These are phyloP conservation scores for Vaccinium vitisidaea DNA, from an alignment of 148 eudicot genomes.

Conservation along the genomic window DNA sequence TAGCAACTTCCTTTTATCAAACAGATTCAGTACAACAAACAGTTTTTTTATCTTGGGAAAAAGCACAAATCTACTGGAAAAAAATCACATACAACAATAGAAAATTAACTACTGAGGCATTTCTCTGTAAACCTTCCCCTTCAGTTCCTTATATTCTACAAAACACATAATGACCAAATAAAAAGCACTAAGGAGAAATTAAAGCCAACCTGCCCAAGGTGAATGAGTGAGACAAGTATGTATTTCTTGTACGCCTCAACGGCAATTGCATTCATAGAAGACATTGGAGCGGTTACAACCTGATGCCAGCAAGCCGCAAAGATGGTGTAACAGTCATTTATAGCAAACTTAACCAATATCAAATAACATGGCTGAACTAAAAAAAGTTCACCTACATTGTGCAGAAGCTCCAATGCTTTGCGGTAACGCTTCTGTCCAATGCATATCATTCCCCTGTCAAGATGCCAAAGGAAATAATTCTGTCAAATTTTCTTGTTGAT, in stretches of 20 bases:
- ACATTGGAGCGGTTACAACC: constrained; percentile 98
- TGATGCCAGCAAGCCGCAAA: constrained; percentile 24
- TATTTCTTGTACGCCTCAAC: constrained; percentile 97
- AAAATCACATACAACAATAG: neutral
- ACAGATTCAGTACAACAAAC: neutral
- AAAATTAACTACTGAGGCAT: neutral
- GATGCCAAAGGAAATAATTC: constrained; percentile 19
- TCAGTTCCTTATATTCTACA: neutral
- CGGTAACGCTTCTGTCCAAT: constrained; percentile 69
- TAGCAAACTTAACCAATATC: neutral
- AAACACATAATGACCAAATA: neutral
- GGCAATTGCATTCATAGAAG: constrained; percentile 73
- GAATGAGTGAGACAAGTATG: constrained; percentile 85
- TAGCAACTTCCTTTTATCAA: neutral
- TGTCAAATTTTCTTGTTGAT: neutral
- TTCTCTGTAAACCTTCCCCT: neutral
- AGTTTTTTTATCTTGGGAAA: neutral
- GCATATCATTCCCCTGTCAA: constrained; percentile 84
- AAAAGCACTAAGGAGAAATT: constrained; percentile 9
- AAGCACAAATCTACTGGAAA: neutral
- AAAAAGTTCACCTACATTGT: constrained; percentile 52
- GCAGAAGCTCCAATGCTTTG: constrained; percentile 91
- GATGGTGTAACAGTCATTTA: neutral
- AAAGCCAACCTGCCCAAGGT: constrained; percentile 77
- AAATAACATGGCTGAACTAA: constrained; percentile 6